Evolutionary conservation across 1,139 yeast species (phyloP).

Genomic region (Arxiozyma bovina): DNA sequence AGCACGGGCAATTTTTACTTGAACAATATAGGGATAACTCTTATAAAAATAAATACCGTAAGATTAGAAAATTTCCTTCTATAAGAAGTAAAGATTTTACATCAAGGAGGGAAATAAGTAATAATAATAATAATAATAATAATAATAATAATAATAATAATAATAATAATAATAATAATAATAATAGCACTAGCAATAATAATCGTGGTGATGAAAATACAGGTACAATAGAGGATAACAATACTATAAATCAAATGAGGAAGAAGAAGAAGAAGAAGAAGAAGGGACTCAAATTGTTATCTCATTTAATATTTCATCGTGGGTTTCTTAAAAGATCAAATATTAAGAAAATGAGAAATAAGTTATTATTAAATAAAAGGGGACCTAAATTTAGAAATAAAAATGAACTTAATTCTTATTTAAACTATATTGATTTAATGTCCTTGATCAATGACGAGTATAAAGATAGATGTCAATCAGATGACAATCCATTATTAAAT

Average conservation of each 20-base stretch:
- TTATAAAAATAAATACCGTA: background rate
- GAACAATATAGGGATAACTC: background rate
- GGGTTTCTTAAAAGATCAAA: slow-evolving; percentile 21
- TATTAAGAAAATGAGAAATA: background rate
- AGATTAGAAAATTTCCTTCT: slow-evolving; percentile 7
- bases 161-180: too few relatives aligned
- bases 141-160: too few relatives aligned
- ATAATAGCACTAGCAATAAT: too few relatives aligned
- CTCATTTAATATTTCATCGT: slow-evolving; percentile 20
- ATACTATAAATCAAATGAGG: too few relatives aligned
- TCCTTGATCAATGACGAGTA: background rate
- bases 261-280: slow-evolving; percentile 10
- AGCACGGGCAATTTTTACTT: background rate
- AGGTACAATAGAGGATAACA: too few relatives aligned
- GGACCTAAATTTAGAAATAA: slow-evolving; percentile 1
- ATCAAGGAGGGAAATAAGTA: slow-evolving; percentile 13
- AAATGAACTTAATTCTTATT: slow-evolving; percentile 1
- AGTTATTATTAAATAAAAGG: background rate
- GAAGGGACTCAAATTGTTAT: slow-evolving; percentile 1
- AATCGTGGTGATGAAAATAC: too few relatives aligned
- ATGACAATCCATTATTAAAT: background rate
- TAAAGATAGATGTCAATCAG: background rate
- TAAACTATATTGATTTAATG: slow-evolving; percentile 2
- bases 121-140: too few relatives aligned
- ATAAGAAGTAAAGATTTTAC: slow-evolving; percentile 22